Base-by-base conservation (phyloP, 129 eudicot genomes). In the Heracleum sosnowskyi region DNA sequence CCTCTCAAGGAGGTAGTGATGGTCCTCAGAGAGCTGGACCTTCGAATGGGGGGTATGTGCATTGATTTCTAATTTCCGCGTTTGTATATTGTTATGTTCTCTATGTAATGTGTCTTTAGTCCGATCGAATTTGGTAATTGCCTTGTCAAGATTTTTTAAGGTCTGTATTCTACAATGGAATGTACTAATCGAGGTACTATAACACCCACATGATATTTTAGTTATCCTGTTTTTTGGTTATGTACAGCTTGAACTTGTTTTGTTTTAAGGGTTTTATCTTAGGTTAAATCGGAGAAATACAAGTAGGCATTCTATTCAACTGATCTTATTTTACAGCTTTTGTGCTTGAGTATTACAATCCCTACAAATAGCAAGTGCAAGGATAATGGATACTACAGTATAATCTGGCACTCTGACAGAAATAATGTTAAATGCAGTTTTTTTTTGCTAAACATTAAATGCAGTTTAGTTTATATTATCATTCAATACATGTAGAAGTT, bases 1-100 rank as follows among this genome's bases (percentile, higher is more conserved):
- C 85, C 42, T 81, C 90, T 40, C 88, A 86, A 81, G 91, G 83
- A 57, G 40, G 76, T 66, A 86, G 36, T 78, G 84, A 84, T 69
- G 83, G 78, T 70, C 70, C 78, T 34, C 88, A 83, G 72, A 87
- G 89, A 84, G 81, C 73, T 77, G 90, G 93, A 46, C 85, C 91
- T 69, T 17, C 74, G 22, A 89, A 94, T 76, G 98, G 98, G 98
- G 98, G 98, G 98, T 94, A 91, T 76, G 57, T 11, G 33, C 49
- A 49, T 24, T 64, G 51, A 70, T 47, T 18, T 63, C 35, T 41
- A 2, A 40, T 44, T 41, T 39, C 28, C 20, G 7, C 15, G 9
- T 41, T n/a, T 40, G n/a, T 20, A 4, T 24, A 4, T 39, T 24
- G 49, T 72, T 72, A 17, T 34, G 44, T 17, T 28, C 74, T 70